phyloP scores from a whole-genome alignment of 768 basidiomycete genomes.

The Amanita muscaria region DNA sequence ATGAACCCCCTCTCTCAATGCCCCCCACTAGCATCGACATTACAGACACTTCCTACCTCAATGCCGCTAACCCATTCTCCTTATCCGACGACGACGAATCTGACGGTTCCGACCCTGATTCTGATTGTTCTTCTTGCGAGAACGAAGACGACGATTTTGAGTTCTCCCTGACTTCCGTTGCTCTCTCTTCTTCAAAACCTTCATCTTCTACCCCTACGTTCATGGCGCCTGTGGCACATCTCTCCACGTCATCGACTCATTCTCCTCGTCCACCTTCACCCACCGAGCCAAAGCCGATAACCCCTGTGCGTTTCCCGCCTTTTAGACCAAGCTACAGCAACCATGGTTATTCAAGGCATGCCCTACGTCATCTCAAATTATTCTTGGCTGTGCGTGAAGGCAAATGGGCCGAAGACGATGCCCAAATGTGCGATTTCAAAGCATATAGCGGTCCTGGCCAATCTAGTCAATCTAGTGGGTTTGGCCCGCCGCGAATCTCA shows the following conservation, averaged over 20 bases:
- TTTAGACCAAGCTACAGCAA: constrained; percentile 38
- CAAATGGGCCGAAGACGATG: constrained; percentile 34
- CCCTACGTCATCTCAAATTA: constrained; percentile 49
- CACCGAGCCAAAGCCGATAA: constrained; percentile 2
- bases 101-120: constrained; percentile 3
- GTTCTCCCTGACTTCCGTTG: constrained; percentile 7
- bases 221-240: constrained; percentile 4
- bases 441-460: background rate
- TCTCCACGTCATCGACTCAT: constrained; percentile 5
- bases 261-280: background rate
- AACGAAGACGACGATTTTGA: constrained; percentile 3
- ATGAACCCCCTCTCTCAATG: background rate
- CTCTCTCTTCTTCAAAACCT: background rate
- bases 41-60: background rate
- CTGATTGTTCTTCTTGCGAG: constrained; percentile 2
- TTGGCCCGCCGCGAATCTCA: background rate
- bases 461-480: background rate
- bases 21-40: background rate
- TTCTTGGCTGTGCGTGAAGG: constrained; percentile 54
- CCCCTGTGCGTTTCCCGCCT: constrained; percentile 18
- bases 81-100: background rate
- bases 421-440: background rate
- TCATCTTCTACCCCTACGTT: background rate
- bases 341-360: constrained; percentile 56
- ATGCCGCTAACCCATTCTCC: background rate